These are phyloP conservation scores for Naganishia kalamii DNA, from an alignment of 768 basidiomycete genomes.

Conservation along the genomic window DNA sequence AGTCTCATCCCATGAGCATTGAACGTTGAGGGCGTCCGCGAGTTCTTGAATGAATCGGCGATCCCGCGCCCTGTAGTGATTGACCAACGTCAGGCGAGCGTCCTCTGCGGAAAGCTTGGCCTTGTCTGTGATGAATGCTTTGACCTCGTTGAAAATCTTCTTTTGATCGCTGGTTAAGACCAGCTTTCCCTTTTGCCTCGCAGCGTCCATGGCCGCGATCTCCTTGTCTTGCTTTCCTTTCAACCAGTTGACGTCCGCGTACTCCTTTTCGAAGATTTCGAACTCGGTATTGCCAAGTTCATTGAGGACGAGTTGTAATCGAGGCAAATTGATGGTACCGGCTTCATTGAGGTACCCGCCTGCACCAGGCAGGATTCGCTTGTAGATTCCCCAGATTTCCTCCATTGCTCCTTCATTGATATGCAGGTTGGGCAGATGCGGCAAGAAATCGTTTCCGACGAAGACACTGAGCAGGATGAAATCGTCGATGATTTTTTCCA, in stretches of 20 bases:
- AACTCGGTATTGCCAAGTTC: conserved; percentile 83
- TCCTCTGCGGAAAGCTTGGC: conserved; percentile 22
- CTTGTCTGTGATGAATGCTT: conserved; percentile 57
- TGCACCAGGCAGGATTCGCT: conserved; percentile 67
- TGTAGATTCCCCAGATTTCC: conserved; percentile 88
- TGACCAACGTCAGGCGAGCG: conserved; percentile 53
- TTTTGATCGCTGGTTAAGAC: conserved; percentile 71
- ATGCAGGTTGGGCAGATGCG: conserved; percentile 90
- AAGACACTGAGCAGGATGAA: conserved; percentile 95
- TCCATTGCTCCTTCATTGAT: conserved; percentile 97
- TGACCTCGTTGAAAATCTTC: conserved; percentile 70
- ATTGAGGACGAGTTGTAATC: conserved; percentile 79
- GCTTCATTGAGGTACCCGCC: conserved; percentile 87
- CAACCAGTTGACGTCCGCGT: conserved; percentile 82
- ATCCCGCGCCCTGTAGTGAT: conserved; percentile 73
- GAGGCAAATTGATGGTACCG: conserved; percentile 69
- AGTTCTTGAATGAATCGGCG: conserved; percentile 70
- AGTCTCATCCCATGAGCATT: conserved; percentile 85
- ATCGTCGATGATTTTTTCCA: conserved; percentile 95
- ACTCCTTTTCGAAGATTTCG: conserved; percentile 86
- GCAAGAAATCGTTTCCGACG: conserved; percentile 95
- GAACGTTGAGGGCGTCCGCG: conserved; percentile 69
- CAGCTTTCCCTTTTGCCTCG: conserved; percentile 56
- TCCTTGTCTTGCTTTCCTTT: conserved; percentile 83
- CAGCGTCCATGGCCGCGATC: conserved; percentile 60